Conservation (phyloP, 768 basidiomycete species). For the Thelephora aurantiotincta region DNA sequence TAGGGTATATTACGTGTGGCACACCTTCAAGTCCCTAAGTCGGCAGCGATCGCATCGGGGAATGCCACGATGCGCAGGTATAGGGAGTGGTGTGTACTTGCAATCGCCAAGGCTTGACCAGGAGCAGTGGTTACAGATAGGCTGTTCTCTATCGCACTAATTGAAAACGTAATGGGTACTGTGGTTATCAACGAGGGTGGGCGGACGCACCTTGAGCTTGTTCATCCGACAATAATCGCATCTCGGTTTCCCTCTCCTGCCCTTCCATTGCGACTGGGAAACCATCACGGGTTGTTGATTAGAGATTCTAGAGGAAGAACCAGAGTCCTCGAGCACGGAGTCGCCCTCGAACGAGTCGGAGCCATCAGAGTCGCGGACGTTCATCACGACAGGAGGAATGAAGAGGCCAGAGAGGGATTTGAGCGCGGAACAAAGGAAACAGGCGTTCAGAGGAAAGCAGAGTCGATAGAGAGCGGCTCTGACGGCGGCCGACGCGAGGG, state of each 20-base stretch:
- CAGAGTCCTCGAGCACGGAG: constrained; percentile 15
- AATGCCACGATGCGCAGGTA: constrained; percentile 63
- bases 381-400: constrained; percentile 4
- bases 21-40: constrained; percentile 48
- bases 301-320: constrained; percentile 49
- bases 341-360: constrained; percentile 11
- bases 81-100: constrained; percentile 60
- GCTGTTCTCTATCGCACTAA: constrained; percentile 59
- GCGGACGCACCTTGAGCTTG: constrained; percentile 48
- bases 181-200: constrained; percentile 3
- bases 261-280: constrained; percentile 62
- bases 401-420: constrained; percentile 11
- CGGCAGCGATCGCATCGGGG: constrained; percentile 64
- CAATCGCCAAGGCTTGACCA: constrained; percentile 53
- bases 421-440: neutral
- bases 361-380: constrained; percentile 9
- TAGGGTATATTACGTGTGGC: constrained; percentile 8
- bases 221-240: constrained; percentile 62
- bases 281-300: constrained; percentile 55
- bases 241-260: constrained; percentile 58
- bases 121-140: constrained; percentile 58
- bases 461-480: neutral
- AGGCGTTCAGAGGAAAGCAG: neutral
- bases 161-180: constrained; percentile 7
- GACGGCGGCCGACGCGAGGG: neutral